These are phyloP conservation scores for Polytrichum commune DNA, from an alignment of 225 moss, liverwort and hornwort species.

Conservation along the genomic window DNA sequence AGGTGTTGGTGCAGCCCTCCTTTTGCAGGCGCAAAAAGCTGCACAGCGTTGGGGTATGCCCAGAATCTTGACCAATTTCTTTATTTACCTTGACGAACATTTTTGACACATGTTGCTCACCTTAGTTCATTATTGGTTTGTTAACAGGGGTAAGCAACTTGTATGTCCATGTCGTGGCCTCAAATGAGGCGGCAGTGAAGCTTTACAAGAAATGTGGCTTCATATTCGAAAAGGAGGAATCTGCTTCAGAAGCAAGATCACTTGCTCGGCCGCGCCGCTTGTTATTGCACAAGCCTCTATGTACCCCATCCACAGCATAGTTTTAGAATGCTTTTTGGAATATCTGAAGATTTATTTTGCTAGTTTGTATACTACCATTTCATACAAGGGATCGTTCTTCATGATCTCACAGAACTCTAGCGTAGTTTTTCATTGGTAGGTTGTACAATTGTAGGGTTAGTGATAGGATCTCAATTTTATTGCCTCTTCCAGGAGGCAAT, in stretches of 20 bases:
- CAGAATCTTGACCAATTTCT: neutral
- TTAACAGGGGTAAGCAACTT: constrained; percentile 47
- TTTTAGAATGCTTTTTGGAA: constrained; percentile 4
- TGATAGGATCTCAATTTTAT: neutral
- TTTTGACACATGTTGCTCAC: too few relatives aligned
- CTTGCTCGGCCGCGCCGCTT: constrained; percentile 37
- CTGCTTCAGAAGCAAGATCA: constrained; percentile 22
- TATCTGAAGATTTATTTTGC: constrained; percentile 9
- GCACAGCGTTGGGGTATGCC: constrained; percentile 51
- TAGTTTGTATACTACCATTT: neutral
- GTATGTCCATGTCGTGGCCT: constrained; percentile 47
- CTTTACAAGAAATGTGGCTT: constrained; percentile 48
- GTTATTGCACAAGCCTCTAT: constrained; percentile 36
- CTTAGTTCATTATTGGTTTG: neutral
- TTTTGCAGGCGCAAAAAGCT: constrained; percentile 40
- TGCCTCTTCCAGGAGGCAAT: neutral
- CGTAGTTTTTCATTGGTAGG: neutral
- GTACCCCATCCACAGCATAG: constrained; percentile 7
- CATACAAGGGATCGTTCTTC: constrained; percentile 26
- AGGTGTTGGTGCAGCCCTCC: constrained; percentile 61
- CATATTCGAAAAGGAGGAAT: constrained; percentile 42
- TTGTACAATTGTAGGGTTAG: neutral
- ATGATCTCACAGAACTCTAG: constrained; percentile 20
- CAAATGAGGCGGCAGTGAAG: constrained; percentile 50
- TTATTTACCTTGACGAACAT: neutral